Base-by-base conservation (phyloP, 1,284 basidiomycete genomes). In the Tausonia pullulans region DNA sequence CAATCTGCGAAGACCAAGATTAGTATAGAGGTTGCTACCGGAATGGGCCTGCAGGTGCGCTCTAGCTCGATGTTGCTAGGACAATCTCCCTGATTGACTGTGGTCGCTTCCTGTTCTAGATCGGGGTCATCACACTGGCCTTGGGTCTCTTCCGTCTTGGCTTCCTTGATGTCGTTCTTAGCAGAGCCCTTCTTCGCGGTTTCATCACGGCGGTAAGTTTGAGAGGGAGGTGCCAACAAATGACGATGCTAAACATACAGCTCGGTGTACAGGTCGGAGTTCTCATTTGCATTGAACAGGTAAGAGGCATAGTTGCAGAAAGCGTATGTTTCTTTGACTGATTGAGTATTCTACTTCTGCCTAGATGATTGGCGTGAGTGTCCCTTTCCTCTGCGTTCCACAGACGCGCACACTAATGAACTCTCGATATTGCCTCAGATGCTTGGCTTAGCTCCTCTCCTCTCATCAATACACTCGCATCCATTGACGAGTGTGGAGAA, bases 161-260 rank as follows among this genome's bases (percentile, higher is more conserved):
- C 1, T 97, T 97, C 76, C 84, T 97, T 61, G 93, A 97, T 74
- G 93, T 96, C 14, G 87, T 97, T 3, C 81, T 97, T n/a, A 90
- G 87, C 68, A 84, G 90, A 65, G 90, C 93, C 5, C 72, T 79
- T 6, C 80, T 97, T 50, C 82, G 90, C 50, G 93, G 93, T 5
- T 97, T 96, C 74, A 84, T 92, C 61, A 84, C 85, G 4, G 88
- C 88, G 14, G 58, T 16, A 16, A 27, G 27, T 27, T 27, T 27
- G 27, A 27, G 27, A 27, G 27, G 27, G 27, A 27, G 27, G 27
- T 27, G 27, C 27, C 27, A 27, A 27, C 27, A 27, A 49, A 49
- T 9, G 48, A 2, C n/a, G n/a, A 49, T n/a, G 48, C 48, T 9
- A 49, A 49, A 49, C 10, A 10, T 53, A 53, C 52, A 14, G 16